Conservation (phyloP, 2,329 filamentous ascomycete genomes). For the Rhynchosporium graminicola region DNA sequence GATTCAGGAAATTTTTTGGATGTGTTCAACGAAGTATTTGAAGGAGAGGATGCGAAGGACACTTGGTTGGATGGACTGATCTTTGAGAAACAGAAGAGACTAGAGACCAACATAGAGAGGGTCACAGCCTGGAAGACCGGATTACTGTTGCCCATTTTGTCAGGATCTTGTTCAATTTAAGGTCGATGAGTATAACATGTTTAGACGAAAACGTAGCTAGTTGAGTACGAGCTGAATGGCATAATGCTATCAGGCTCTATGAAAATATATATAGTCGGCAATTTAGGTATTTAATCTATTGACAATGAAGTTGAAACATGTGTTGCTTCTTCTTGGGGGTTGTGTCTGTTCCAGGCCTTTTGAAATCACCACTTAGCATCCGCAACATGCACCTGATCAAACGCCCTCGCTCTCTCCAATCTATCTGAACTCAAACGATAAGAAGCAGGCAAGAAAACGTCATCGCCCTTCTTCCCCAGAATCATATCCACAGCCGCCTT, state of each 20-base stretch:
- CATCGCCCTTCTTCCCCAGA: constrained; percentile 43
- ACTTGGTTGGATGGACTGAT: constrained; percentile 20
- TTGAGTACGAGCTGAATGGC: neutral
- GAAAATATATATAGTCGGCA: neutral
- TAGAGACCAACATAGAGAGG: constrained; percentile 3
- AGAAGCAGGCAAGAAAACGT: constrained; percentile 48
- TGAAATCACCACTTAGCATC: constrained; percentile 28
- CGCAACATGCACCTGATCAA: constrained; percentile 34
- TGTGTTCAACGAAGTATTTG: constrained; percentile 13
- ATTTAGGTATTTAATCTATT: neutral
- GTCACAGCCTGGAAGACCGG: neutral
- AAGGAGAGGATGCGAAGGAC: constrained; percentile 20
- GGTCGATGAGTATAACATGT: neutral
- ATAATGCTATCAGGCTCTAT: neutral
- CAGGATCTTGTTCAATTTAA: neutral
- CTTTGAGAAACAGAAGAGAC: neutral
- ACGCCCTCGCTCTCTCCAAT: constrained; percentile 29
- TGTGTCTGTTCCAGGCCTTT: neutral
- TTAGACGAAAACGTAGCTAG: neutral
- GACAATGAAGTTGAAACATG: no score
- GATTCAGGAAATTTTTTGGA: neutral
- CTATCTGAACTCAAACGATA: constrained; percentile 39
- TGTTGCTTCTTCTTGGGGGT: no score
- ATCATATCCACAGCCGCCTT: constrained; percentile 65
- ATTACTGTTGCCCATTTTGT: constrained; percentile 16